phyloP scores from a whole-genome alignment of 306 rosid genomes.

The Cucurbita moschata region DNA sequence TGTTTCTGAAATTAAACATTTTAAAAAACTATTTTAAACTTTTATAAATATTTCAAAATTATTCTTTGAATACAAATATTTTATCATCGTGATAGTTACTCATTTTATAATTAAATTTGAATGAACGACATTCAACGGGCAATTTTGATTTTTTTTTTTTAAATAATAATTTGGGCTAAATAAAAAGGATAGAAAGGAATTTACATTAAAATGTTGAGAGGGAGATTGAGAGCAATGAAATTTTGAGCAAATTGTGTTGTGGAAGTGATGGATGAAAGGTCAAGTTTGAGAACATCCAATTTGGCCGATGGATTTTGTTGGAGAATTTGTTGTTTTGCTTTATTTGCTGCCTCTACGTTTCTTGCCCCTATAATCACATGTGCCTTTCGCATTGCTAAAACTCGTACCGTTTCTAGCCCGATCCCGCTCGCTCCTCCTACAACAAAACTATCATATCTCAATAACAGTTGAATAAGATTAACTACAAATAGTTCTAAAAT shows the following conservation, averaged over 20 bases:
- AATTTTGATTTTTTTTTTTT: too few species aligned
- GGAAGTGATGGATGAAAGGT: slow-evolving; percentile 54
- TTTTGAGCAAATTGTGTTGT: slow-evolving; percentile 39
- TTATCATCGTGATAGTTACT: too few species aligned
- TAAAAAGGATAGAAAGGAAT: neutral
- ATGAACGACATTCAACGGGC: too few species aligned
- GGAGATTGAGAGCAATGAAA: slow-evolving; percentile 57
- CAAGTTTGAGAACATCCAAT: slow-evolving; percentile 52
- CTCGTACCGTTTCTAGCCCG: slow-evolving; percentile 73
- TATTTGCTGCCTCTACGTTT: slow-evolving; percentile 52
- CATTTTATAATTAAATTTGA: too few species aligned
- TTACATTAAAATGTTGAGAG: slow-evolving; percentile 64
- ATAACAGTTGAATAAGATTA: too few species aligned
- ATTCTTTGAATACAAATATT: too few species aligned
- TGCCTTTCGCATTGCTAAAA: slow-evolving; percentile 48
- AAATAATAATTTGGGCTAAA: neutral
- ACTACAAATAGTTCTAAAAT: too few species aligned
- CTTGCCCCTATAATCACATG: slow-evolving; percentile 70
- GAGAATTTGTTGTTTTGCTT: slow-evolving; percentile 44
- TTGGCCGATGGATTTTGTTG: slow-evolving; percentile 26
- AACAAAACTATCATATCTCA: too few species aligned
- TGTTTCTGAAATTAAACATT: slow-evolving; percentile 50
- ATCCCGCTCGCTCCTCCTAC: slow-evolving; percentile 90
- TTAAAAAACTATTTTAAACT: too few species aligned
- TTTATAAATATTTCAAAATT: too few species aligned